A percentile compares a stretch with the other conserved stretches of the same genome.
Conservation (phyloP, 2,329 filamentous ascomycete genomes). For the Cladosporium austrohemisphaericum region DNA sequence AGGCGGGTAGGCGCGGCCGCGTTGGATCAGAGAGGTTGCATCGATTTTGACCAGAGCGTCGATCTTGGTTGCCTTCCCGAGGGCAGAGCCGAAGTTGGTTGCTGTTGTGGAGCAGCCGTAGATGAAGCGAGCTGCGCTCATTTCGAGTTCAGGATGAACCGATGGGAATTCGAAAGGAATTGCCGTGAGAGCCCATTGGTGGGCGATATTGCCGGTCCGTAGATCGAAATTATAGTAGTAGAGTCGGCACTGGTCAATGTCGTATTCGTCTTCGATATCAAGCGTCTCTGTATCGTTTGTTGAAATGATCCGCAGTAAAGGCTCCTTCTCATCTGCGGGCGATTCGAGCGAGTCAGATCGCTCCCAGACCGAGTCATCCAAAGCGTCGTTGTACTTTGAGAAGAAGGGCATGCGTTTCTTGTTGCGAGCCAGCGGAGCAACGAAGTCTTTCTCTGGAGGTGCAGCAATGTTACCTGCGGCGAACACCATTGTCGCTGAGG, state of each 20-base stretch:
- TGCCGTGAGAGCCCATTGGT: constrained; percentile 62
- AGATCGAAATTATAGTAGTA: constrained; percentile 66
- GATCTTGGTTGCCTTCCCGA: constrained; percentile 64
- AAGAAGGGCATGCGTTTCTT: constrained; percentile 45
- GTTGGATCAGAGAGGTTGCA: constrained; percentile 49
- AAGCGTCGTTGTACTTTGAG: constrained; percentile 40
- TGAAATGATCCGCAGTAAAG: constrained; percentile 22
- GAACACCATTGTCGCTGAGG: constrained; percentile 62
- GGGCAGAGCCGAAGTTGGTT: constrained; percentile 55
- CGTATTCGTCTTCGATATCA: constrained; percentile 30
- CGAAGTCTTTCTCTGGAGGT: constrained; percentile 34
- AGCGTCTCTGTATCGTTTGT: constrained; percentile 10
- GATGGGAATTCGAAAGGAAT: constrained; percentile 68
- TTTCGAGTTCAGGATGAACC: constrained; percentile 52
- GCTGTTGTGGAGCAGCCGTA: constrained; percentile 64
- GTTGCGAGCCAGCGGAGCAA: constrained; percentile 8
- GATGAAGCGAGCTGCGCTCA: constrained; percentile 57
- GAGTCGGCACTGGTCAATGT: constrained; percentile 64
- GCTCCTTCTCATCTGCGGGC: constrained; percentile 28
- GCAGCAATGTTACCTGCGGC: constrained; percentile 59
- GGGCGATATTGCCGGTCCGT: constrained; percentile 42
- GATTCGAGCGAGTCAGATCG: constrained; percentile 23
- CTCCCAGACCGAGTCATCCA: constrained; percentile 24
- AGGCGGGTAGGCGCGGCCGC: constrained; percentile 41
- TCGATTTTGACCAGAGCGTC: constrained; percentile 63